A percentile compares a stretch with the other conserved stretches of the same genome.
Evolutionary conservation across 129 eudicot genomes (phyloP).

Genomic region (Scalesia atractyloides): DNA sequence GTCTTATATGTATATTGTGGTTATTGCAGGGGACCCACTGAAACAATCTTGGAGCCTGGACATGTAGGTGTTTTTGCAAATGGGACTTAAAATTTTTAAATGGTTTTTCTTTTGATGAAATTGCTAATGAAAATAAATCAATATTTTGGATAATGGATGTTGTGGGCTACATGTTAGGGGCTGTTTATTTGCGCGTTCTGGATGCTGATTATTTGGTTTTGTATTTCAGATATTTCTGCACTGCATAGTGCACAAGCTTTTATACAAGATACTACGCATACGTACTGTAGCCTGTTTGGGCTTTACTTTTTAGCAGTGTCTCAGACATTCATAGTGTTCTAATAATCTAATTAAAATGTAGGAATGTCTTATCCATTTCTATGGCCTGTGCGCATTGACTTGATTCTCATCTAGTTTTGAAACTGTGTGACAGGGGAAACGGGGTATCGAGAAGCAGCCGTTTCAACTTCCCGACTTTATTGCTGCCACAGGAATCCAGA

Average conservation of each 20-base stretch:
- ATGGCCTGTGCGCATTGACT: not conserved
- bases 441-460: conserved; percentile 98
- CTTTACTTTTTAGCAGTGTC: not conserved
- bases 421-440: conserved; percentile 82
- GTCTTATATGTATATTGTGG: conserved; percentile 98
- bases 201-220: conserved; percentile 28
- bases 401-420: conserved; percentile 51
- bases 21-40: conserved; percentile 99
- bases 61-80: conserved; percentile 84
- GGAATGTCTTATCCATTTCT: not conserved
- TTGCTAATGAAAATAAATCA: conserved; percentile 15
- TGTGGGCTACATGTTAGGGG: not conserved
- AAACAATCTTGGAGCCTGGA: conserved; percentile 85
- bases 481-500: conserved; percentile 98
- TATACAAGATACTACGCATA: not conserved
- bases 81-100: conserved; percentile 40
- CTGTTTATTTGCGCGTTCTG: not conserved
- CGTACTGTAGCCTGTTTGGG: conserved; percentile 11
- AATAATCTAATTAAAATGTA: not conserved
- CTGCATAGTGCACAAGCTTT: conserved; percentile 24
- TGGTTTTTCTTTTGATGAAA: conserved; percentile 39
- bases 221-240: conserved; percentile 21
- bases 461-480: conserved; percentile 98
- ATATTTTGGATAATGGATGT: not conserved
- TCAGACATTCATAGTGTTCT: not conserved